A percentile compares a stretch with the other conserved stretches of the same genome.
Conservation (phyloP, 1,139 yeast genomes). For the Debaryomyces robertsiae region DNA sequence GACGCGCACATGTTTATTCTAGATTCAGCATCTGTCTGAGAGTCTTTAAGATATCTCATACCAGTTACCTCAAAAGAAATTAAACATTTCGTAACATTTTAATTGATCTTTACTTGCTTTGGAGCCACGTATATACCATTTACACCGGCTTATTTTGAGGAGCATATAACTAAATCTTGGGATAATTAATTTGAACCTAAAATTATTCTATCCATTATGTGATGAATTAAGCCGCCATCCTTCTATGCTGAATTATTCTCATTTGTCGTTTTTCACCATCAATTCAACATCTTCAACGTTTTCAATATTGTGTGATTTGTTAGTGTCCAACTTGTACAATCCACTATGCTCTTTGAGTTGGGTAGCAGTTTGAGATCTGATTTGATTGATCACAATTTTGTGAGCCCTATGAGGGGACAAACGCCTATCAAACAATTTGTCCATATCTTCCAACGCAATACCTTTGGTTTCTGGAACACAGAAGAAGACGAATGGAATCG, state of each 20-base stretch:
- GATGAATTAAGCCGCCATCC: too few species aligned
- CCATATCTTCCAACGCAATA: constrained; percentile 49
- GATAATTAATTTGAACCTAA: too few species aligned
- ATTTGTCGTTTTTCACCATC: constrained; percentile 3
- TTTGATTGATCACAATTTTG: constrained; percentile 24
- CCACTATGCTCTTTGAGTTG: constrained; percentile 13
- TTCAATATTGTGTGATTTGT: constrained; percentile 19
- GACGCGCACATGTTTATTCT: too few species aligned
- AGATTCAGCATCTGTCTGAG: too few species aligned
- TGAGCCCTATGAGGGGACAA: constrained; percentile 36
- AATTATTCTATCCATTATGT: too few species aligned
- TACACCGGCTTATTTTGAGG: too few species aligned
- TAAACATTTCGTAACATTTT: too few species aligned
- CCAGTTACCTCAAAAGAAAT: too few species aligned
- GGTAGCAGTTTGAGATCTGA: constrained; percentile 18
- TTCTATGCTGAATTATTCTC: not conserved
- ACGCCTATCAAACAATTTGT: constrained; percentile 33
- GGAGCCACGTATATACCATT: too few species aligned
- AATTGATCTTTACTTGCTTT: too few species aligned
- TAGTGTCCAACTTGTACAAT: constrained; percentile 23
- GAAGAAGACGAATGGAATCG: constrained; percentile 41
- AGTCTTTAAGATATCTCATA: too few species aligned
- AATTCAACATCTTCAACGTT: constrained; percentile 12
- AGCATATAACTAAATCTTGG: too few species aligned
- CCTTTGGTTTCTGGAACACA: constrained; percentile 45